These are phyloP conservation scores for Fraxinus platypoda DNA, from an alignment of 305 asterid species.

Conservation along the genomic window DNA sequence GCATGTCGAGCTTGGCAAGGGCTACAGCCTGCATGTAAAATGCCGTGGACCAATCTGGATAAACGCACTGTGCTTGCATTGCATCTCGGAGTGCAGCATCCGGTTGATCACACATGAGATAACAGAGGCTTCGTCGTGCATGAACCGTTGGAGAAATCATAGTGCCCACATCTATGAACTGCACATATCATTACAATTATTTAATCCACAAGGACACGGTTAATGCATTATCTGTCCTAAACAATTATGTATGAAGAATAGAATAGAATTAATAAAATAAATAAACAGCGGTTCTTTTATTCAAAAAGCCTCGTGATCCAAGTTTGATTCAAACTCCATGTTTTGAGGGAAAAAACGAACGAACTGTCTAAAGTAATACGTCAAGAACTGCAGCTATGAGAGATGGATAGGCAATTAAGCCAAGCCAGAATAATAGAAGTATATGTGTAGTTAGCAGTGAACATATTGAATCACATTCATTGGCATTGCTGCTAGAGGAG, in stretches of 20 bases:
- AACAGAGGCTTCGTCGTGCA: conserved; percentile 44
- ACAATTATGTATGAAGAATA: not conserved
- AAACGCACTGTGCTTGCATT: conserved; percentile 48
- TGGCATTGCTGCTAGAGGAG: not conserved
- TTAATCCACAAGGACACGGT: not conserved
- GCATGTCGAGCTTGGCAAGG: conserved; percentile 46
- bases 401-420: not conserved
- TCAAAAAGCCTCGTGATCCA: not conserved
- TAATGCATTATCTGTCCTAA: not conserved
- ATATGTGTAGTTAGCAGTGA: not conserved
- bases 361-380: not conserved
- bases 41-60: conserved; percentile 50
- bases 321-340: not conserved
- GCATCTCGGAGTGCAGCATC: conserved; percentile 54
- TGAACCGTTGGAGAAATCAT: conserved; percentile 51
- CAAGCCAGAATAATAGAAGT: not conserved
- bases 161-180: conserved; percentile 53
- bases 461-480: not conserved
- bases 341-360: not conserved
- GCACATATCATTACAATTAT: conserved; percentile 3
- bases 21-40: conserved; percentile 53
- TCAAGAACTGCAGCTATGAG: not conserved
- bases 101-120: conserved; percentile 49
- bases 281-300: too few relatives aligned
- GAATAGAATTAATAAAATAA: not conserved